Evolutionary conservation across 2,329 filamentous ascomycete species (phyloP).

Genomic region (Chrysosphaeria jannelii): DNA sequence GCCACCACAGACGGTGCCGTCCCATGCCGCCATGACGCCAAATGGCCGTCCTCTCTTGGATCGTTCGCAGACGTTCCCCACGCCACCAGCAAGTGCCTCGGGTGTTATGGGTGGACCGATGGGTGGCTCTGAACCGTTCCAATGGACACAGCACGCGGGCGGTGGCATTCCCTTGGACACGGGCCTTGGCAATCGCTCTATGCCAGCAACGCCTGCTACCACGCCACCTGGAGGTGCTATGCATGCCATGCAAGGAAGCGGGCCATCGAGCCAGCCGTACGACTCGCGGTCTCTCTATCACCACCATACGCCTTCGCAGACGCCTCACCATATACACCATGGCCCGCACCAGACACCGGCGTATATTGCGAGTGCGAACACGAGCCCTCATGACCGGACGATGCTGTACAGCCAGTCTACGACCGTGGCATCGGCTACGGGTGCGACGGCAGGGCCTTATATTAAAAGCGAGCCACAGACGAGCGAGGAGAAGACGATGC

Average conservation of each 20-base stretch:
- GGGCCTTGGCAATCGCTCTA: conserved; percentile 49
- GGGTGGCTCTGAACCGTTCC: conserved; percentile 46
- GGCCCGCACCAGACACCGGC: conserved; percentile 27
- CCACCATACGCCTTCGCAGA: conserved; percentile 34
- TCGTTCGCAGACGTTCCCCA: conserved; percentile 75
- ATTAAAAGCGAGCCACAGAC: conserved; percentile 76
- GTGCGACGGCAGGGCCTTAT: conserved; percentile 18
- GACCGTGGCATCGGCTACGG: conserved; percentile 1
- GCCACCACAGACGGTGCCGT: conserved; percentile 22
- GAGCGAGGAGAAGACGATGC: too few relatives aligned
- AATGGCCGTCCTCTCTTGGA: conserved; percentile 43
- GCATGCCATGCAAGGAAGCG: conserved; percentile 60
- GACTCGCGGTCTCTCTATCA: conserved; percentile 62
- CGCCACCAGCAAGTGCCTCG: conserved; percentile 75
- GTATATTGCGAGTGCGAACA: conserved; percentile 33
- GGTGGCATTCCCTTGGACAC: conserved; percentile 52
- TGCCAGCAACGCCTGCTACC: conserved; percentile 72
- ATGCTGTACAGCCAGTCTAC: conserved; percentile 30
- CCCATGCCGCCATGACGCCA: conserved; percentile 30
- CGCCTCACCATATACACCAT: conserved; percentile 10
- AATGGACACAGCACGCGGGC: conserved; percentile 41
- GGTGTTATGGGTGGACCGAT: conserved; percentile 44
- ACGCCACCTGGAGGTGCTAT: conserved; percentile 56
- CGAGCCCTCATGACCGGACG: conserved; percentile 24
- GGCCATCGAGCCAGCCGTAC: conserved; percentile 35